Evolutionary conservation across 768 basidiomycete species (phyloP), one percentile per base, ranked within the genome.

Genomic region (Boletus patriciae): DNA sequence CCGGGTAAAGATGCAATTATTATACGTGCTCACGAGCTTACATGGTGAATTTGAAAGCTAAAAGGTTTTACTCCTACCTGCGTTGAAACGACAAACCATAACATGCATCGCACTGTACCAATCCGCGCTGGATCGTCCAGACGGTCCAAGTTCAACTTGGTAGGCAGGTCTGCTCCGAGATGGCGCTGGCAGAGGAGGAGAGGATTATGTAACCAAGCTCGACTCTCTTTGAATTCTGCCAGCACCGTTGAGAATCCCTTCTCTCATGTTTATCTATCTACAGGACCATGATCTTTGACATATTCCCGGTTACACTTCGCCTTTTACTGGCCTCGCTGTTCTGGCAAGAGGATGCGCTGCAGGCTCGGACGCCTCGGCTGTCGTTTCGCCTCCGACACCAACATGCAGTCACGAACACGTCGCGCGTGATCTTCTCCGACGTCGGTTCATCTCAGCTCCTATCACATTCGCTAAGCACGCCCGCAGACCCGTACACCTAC

Each of bases 371-470:
- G 37, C 55, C 75, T 44, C 66, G 73, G 15, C 65, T 87, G 7
- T 77, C 74, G 33, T 90, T 90, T 70, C 80, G 79, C 33, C 77
- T 90, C 23, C 84, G 88, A 36, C 88, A 90, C 67, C 73, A 79
- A 41, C 86, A 90, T 61, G 84, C 80, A 25, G 62, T 83, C 10
- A 76, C 80, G 43, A 78, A 83, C 58, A 67, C 74, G 21, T 83
- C 85, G 3, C 77, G 79, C 5, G 76, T 84, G 42, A 70, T 89
- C 51, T 87, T 91, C 66, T 74, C 81, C 18, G 78, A 91, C 61
- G 64, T 83, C 33, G 69, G 68, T 52, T 53, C 71, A 13, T 70
- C 73, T 29, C 66, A 75, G 44, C 64, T 67, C 52, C 2, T 66
- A 53, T 63, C 64, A 2, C 68, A 69, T 47, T 63, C 66, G 8